Conservation (phyloP, 495 filamentous ascomycete genomes). For the Penicillium cosmopolitanum region DNA sequence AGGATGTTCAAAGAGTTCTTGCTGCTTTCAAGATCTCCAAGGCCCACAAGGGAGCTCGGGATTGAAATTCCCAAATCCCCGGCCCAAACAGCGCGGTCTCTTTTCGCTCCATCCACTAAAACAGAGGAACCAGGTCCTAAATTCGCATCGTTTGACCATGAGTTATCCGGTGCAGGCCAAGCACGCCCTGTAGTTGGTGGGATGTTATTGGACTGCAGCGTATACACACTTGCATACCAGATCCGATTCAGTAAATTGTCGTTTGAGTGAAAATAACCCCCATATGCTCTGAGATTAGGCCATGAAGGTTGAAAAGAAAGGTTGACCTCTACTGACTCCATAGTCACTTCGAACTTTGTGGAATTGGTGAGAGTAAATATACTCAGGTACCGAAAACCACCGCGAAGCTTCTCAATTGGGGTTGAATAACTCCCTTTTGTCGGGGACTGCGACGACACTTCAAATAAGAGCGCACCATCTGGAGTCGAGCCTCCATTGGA, state of each 20-base stretch:
- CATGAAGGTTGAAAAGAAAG: constrained; percentile 42
- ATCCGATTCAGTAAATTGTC: constrained; percentile 60
- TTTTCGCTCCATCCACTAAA: constrained; percentile 48
- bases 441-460: constrained; percentile 28
- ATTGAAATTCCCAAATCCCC: no score
- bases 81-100: no score
- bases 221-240: constrained; percentile 69
- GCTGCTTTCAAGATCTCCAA: no score
- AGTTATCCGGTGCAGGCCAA: background rate
- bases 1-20: no score
- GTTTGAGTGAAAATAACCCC: constrained; percentile 61
- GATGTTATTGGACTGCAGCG: constrained; percentile 60
- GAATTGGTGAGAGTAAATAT: constrained; percentile 33
- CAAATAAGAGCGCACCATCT: constrained; percentile 46
- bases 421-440: constrained; percentile 24
- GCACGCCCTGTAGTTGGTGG: constrained; percentile 22
- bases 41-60: no score
- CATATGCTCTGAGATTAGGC: constrained; percentile 57
- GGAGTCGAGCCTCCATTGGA: constrained; percentile 45
- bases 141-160: constrained; percentile 46
- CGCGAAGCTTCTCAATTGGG: constrained; percentile 36
- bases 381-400: constrained; percentile 46
- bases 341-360: constrained; percentile 21
- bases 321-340: constrained; percentile 23
- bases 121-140: constrained; percentile 34